These are phyloP conservation scores for Polygonum aviculare DNA, from an alignment of 148 eudicot genomes.

Conservation along the genomic window DNA sequence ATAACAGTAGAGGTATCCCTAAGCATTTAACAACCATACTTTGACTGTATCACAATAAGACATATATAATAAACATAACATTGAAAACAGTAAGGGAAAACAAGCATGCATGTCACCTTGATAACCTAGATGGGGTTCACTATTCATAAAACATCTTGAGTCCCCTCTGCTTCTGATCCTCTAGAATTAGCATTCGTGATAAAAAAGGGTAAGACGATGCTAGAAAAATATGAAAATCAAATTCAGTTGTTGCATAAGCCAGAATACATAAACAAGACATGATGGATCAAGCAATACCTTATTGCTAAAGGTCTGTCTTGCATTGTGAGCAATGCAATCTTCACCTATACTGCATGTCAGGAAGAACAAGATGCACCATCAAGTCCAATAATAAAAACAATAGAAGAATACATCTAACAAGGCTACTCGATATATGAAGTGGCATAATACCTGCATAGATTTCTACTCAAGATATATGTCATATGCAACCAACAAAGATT, in stretches of 20 bases:
- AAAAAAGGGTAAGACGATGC: conserved; percentile 34
- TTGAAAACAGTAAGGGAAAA: too few relatives aligned
- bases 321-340: conserved; percentile 59
- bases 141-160: too few relatives aligned
- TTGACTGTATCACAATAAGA: too few relatives aligned
- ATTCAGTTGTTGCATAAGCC: conserved; percentile 11
- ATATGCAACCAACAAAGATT: conserved; percentile 47
- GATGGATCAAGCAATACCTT: conserved; percentile 38
- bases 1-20: too few relatives aligned
- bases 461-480: conserved; percentile 61
- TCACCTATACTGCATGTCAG: conserved; percentile 45
- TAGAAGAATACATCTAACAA: neutral
- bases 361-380: neutral
- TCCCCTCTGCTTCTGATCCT: too few relatives aligned
- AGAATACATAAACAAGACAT: neutral
- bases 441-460: conserved; percentile 49
- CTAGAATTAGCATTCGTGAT: too few relatives aligned
- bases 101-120: too few relatives aligned
- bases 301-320: conserved; percentile 67
- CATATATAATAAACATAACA: too few relatives aligned
- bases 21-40: too few relatives aligned
- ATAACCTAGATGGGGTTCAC: too few relatives aligned
- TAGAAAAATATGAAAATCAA: conserved; percentile 19
- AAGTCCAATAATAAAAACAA: neutral
- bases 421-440: neutral